Evolutionary conservation across 2,329 filamentous ascomycete genomes (phyloP).

Genomic region (Exophiala calicioides): DNA sequence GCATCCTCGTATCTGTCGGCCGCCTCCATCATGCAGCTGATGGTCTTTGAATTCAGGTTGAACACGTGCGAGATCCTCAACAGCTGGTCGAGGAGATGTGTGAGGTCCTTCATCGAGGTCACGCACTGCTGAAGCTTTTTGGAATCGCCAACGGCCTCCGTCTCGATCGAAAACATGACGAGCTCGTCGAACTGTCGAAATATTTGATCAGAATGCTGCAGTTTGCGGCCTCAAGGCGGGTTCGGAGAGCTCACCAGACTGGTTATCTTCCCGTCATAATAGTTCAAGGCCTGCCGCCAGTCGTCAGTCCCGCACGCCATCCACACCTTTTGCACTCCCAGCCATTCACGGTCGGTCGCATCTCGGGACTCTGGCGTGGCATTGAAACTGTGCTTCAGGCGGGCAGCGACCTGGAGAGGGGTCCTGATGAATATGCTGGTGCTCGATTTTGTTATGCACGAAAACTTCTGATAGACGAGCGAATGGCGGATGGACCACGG

Average conservation of each 20-base stretch:
- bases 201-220: neutral
- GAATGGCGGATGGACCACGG: slow-evolving; percentile 2
- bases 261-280: slow-evolving; percentile 1
- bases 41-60: neutral
- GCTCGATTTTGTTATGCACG: slow-evolving; percentile 1
- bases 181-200: neutral
- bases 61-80: slow-evolving; percentile 2
- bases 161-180: slow-evolving; percentile 5
- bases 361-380: neutral
- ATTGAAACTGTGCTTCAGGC: slow-evolving; percentile 1
- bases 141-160: neutral
- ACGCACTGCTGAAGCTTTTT: slow-evolving; percentile 3
- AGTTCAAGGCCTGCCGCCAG: slow-evolving; percentile 2
- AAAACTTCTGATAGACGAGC: slow-evolving; percentile 4
- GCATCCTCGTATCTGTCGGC: neutral
- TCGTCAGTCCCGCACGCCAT: slow-evolving; percentile 1
- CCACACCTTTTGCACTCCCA: neutral
- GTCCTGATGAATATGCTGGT: slow-evolving; percentile 2
- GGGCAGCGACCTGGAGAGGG: neutral
- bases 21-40: slow-evolving; percentile 1
- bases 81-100: slow-evolving; percentile 2
- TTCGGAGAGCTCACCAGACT: neutral
- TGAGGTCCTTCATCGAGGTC: slow-evolving; percentile 1
- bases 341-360: neutral
- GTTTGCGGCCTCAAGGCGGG: no score